Evolutionary conservation across 306 rosid species (phyloP).

Genomic region (Fragaria iinumae): DNA sequence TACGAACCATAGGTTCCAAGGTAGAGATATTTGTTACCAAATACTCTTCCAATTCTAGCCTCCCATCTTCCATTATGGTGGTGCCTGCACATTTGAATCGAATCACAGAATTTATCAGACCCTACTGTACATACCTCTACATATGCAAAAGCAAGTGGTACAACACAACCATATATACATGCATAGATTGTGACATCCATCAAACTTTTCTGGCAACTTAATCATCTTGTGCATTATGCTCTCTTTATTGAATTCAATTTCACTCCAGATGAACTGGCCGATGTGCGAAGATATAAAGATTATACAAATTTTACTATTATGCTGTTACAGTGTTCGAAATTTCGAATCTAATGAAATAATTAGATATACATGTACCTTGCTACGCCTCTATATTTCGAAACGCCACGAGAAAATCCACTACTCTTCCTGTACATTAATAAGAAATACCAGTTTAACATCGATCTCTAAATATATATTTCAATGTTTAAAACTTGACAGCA

Average conservation of each 20-base stretch:
- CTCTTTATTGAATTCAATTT: background rate
- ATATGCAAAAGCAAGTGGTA: background rate
- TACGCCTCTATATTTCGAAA: conserved; percentile 90
- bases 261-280: background rate
- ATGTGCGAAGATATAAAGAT: background rate
- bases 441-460: background rate
- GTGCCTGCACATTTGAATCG: conserved; percentile 32
- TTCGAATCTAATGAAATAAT: background rate
- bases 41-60: conserved; percentile 51
- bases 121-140: background rate
- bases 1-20: conserved; percentile 48
- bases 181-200: conserved; percentile 4
- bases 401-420: conserved; percentile 97
- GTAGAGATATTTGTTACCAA: conserved; percentile 54
- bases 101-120: conserved; percentile 10
- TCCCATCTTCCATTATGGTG: conserved; percentile 63
- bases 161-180: conserved; percentile 2
- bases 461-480: background rate
- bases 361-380: conserved; percentile 55
- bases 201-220: conserved; percentile 2
- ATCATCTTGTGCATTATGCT: background rate
- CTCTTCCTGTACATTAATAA: conserved; percentile 57
- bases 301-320: background rate
- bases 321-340: no score
- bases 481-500: background rate